These are phyloP conservation scores for Tolypocladium paradoxum DNA, from an alignment of 2,329 filamentous ascomycete species.

Conservation along the genomic window DNA sequence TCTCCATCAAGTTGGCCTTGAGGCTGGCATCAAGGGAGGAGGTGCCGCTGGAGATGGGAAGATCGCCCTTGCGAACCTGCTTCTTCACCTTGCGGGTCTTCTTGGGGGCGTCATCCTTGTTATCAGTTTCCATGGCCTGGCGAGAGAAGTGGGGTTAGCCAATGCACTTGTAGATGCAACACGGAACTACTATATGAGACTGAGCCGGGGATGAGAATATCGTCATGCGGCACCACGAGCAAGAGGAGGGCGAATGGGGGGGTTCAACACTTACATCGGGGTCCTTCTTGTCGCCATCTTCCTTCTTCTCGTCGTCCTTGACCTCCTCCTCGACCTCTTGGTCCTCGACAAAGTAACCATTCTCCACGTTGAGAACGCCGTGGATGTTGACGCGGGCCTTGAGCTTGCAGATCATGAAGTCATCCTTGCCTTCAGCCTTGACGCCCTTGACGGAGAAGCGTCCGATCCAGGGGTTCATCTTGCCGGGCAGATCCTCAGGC, in stretches of 20 bases:
- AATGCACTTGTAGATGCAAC: not conserved
- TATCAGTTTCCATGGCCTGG: constrained; percentile 80
- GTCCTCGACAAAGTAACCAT: constrained; percentile 95
- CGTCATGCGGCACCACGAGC: not conserved
- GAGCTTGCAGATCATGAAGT: constrained; percentile 99
- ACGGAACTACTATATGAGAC: no score
- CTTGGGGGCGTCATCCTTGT: constrained; percentile 57
- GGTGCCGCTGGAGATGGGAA: constrained; percentile 77
- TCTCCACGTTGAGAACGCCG: constrained; percentile 92
- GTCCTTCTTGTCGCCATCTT: constrained; percentile 54
- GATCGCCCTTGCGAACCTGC: constrained; percentile 93
- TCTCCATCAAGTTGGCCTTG: constrained; percentile 64
- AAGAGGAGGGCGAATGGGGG: not conserved
- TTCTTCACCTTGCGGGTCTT: constrained; percentile 98
- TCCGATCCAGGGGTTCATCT: constrained; percentile 89
- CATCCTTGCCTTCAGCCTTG: constrained; percentile 83
- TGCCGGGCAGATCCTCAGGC: constrained; percentile 76
- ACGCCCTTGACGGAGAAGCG: constrained; percentile 97
- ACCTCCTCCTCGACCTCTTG: constrained; percentile 93
- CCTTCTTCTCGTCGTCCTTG: constrained; percentile 64
- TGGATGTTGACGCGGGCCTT: constrained; percentile 96
- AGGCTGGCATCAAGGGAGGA: constrained; percentile 60
- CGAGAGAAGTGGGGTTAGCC: constrained; percentile 13
- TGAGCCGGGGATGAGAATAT: no score
- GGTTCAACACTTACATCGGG: constrained; percentile 53